Conservation (phyloP, 108 stramenopile genomes). For the Cyclotella baltica region DNA sequence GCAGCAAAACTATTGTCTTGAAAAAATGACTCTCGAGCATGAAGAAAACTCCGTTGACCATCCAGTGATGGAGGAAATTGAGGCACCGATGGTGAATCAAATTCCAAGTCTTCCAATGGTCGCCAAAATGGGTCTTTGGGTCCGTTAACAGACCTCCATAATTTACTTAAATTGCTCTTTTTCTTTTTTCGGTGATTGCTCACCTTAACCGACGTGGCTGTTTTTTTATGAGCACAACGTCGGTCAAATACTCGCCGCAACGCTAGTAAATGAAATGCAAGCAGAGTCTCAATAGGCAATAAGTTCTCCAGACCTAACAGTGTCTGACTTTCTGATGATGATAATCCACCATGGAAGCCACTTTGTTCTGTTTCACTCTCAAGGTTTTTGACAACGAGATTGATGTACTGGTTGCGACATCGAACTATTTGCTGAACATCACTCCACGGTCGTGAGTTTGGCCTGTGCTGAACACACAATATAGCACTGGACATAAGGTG, state of each 20-base stretch:
- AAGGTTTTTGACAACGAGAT: conserved; percentile 72
- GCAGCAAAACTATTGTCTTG: background rate
- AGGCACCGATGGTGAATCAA: background rate
- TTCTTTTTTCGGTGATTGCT: conserved; percentile 6
- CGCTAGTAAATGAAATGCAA: conserved; percentile 81
- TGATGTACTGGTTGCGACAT: conserved; percentile 65
- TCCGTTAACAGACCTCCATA: conserved; percentile 29
- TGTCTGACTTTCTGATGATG: conserved; percentile 61
- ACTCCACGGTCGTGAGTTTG: conserved; percentile 75
- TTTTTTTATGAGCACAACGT: conserved; percentile 3
- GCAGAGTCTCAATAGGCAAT: conserved; percentile 77
- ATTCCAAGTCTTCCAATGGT: conserved; percentile 12
- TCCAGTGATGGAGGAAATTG: conserved; percentile 13
- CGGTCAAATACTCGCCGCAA: conserved; percentile 57
- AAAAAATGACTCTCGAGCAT: background rate
- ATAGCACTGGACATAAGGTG: no score
- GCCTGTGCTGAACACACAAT: conserved; percentile 72
- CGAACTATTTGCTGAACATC: conserved; percentile 67
- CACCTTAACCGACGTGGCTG: conserved; percentile 1
- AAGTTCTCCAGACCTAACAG: conserved; percentile 71
- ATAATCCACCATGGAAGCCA: conserved; percentile 77
- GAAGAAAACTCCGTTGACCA: background rate
- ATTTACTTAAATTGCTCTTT: conserved; percentile 20
- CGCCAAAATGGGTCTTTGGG: conserved; percentile 19
- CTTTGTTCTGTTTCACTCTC: conserved; percentile 32